A percentile compares a stretch with the other conserved stretches of the same genome.
These are phyloP conservation scores for Penicillium freii DNA, from an alignment of 2,329 filamentous ascomycete genomes.

Conservation along the genomic window DNA sequence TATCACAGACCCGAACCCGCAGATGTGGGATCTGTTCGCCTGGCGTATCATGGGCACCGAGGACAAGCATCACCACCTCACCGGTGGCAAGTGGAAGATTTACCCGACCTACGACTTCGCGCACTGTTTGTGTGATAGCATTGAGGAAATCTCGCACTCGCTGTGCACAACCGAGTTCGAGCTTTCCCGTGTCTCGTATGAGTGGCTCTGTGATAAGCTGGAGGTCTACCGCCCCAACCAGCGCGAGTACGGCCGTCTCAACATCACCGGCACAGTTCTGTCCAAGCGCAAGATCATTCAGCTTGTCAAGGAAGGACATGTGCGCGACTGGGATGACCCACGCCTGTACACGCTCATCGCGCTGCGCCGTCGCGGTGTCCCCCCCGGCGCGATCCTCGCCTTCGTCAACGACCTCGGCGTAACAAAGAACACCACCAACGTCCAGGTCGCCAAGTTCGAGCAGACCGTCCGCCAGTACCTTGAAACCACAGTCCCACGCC, in stretches of 20 bases:
- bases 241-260: constrained; percentile 77
- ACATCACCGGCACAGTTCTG: constrained; percentile 78
- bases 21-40: constrained; percentile 94
- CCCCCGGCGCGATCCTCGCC: constrained; percentile 80
- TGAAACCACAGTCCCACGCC: constrained; percentile 79
- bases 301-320: constrained; percentile 72
- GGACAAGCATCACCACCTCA: constrained; percentile 52
- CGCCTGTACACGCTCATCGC: constrained; percentile 84
- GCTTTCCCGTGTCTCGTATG: constrained; percentile 79
- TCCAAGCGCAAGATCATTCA: constrained; percentile 82
- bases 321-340: constrained; percentile 88
- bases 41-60: constrained; percentile 75
- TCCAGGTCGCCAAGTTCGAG: constrained; percentile 80
- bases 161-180: constrained; percentile 93
- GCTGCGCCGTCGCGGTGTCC: constrained; percentile 78
- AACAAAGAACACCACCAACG: constrained; percentile 75
- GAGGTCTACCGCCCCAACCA: constrained; percentile 92
- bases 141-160: constrained; percentile 88
- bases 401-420: constrained; percentile 92
- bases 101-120: constrained; percentile 82
- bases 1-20: constrained; percentile 75
- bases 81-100: constrained; percentile 81
- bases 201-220: constrained; percentile 80
- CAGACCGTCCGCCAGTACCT: constrained; percentile 81
- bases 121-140: constrained; percentile 74